Evolutionary conservation across 495 filamentous ascomycete genomes (phyloP), one percentile per base, ranked within the genome.

Genomic region (Penicillium bialowiezense): DNA sequence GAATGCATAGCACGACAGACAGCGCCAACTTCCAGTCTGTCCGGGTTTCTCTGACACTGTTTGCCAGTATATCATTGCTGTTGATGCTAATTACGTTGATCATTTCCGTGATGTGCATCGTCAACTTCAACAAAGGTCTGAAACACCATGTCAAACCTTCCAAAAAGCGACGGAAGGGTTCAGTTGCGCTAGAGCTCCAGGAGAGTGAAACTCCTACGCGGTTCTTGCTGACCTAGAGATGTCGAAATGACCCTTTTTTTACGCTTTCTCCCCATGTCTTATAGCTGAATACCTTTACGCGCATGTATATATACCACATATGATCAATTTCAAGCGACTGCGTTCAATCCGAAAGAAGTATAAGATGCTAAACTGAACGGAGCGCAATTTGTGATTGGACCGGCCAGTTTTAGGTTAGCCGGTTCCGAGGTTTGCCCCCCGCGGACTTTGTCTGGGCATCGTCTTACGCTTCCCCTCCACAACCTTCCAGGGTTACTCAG

Each of bases 101-200:
- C 32, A 61, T 52, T 34, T 50, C 55, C 5, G 41, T 58, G 14
- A n/a, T 50, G 32, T 61, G 58, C 41, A 58, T 61, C 17, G 12
- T 54, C 12, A 58, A 58, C 20, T 61, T 61, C 24, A 35, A 44
- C 9, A 61, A 61, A 37, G 58, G 58, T 21, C 29, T 61, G 41
- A 61, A 58, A 2, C 33, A 50, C 8, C 9, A 67, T 5, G 7
- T 39, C n/a, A 32, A 31, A 1, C 35, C 35, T 2, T 17, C 44
- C 28, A 32, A 23, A 23, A 48, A 48, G 12, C 28, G 41, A n/a
- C 10, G 35, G 17, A 48, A 48, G 13, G 18, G 4, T 9, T 38
- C 34, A 29, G 35, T 39, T 34, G 13, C 44, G 2, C 31, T 48
- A 17, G 44, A 48, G 17, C 44, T 48, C 26, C 35, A 48, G 9